Base-by-base conservation (phyloP, 2,329 filamentous ascomycete genomes). In the Stachybotrys echinatus region DNA sequence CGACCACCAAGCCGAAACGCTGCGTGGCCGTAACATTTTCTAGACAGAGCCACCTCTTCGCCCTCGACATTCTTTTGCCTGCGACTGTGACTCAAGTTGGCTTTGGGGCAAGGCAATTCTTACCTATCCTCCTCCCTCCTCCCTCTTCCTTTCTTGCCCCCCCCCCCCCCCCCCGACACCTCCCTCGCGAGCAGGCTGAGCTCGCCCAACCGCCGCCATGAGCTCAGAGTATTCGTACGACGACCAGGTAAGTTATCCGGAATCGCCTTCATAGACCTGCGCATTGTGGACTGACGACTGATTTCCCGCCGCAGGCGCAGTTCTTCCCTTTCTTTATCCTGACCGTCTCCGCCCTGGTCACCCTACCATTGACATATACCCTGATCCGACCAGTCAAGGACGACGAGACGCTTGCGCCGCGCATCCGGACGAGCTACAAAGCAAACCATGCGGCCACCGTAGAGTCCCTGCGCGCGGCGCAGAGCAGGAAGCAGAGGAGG, bases 321-420 rank as follows among this genome's bases (percentile, higher is more conserved):
- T 96, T 96, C 77, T 99, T 96, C 79, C 94, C 95, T 59, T 96
- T 95, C 81, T 99, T 99, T 77, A 87, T 97, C 73, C 85, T 96
- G 66, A 96, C 92, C 42, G 80, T 97, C 63, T 84, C 87, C 55
- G 85, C 86, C 64, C 83, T 99, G 58, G 81, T 96, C 71, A 96
- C 94, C 31, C 74, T 96, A 52, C 92, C 92, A 54, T 80, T 95
- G 63, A 95, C 92, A 62, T 96, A 95, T 72, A 88, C 85, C 57
- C 84, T 96, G 60, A 79, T 96, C 63, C 87, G 86, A 66, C 84
- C 89, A 42, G 88, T 81, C 68, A 89, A 75, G 57, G 75, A 91
- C 62, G 83, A 89, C 56, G 87, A 91, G 65, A 87, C 85, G 58
- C 88, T 88, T 52, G 91, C 91, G 54, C 84, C 88, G 48, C 83